Evolutionary conservation across 2,329 filamentous ascomycete genomes (phyloP), one percentile per base, ranked within the genome.

Genomic region (Kalmusia sp.): DNA sequence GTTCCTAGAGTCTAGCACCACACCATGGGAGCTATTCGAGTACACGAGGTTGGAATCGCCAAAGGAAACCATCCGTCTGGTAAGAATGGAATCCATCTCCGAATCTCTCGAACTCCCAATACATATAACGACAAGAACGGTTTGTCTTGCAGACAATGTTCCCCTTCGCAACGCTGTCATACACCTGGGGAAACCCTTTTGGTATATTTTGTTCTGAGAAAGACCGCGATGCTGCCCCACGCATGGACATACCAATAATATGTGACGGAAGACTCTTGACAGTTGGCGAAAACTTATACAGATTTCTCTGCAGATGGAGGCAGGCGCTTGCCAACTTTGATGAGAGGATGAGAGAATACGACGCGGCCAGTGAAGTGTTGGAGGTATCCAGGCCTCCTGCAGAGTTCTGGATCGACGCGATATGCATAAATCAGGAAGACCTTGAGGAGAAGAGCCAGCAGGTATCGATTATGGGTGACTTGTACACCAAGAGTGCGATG

Each of bases 401-500:
- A 33, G 30, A 33, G 30, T 33, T 33, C 30, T n/a, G n/a, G n/a
- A n/a, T n/a, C n/a, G n/a, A n/a, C n/a, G n/a, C n/a, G n/a, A n/a
- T n/a, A 25, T 47, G 44, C 15, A 47, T 47, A 2, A 8, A 61
- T 27, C 59, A 62, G 38, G 3, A 39, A 2, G 17, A 56, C 35
- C n/a, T 27, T 3, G 30, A 33, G 30, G 30, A 33, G 30, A 33
- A 33, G 30, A 33, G 30, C 30, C 30, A 33, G 30, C 30, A 33
- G 30, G 30, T 33, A 33, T 33, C 30, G 30, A 33, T 33, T 4
- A 33, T 33, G 30, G 30, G 30, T 33, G 30, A 33, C 30, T 4
- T 33, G 30, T 33, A 33, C 30, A 15, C 30, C 30, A 33, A 33
- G 30, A 33, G 30, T 33, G 30, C 30, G 4, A 33, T 33, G 3